Evolutionary conservation across 139 green algal species (phyloP).

Genomic region (Spirogloea muscicola): DNA sequence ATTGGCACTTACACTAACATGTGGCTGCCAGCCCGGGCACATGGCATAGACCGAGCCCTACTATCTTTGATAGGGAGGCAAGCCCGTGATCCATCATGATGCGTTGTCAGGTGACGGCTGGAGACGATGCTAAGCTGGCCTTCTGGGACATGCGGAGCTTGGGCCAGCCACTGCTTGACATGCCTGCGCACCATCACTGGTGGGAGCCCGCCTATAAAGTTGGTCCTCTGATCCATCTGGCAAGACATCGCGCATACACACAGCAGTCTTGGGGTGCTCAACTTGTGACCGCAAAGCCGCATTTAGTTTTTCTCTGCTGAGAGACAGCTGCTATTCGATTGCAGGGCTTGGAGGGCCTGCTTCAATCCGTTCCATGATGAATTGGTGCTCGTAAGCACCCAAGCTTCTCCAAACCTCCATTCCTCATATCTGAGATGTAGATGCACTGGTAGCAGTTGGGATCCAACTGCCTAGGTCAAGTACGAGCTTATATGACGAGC

Average conservation of each 20-base stretch:
- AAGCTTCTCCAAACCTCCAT: neutral
- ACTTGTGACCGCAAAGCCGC: neutral
- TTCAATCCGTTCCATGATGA: conserved; percentile 69
- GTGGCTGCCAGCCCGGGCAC: too few relatives aligned
- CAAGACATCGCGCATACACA: neutral
- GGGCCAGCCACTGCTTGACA: conserved; percentile 55
- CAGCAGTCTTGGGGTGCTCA: neutral
- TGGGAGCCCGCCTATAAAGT: neutral
- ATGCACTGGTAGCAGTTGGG: neutral
- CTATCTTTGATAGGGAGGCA: too few relatives aligned
- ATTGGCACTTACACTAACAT: too few relatives aligned
- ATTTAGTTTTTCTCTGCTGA: neutral
- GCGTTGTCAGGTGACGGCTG: conserved; percentile 45
- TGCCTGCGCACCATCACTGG: conserved; percentile 75
- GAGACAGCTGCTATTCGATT: neutral
- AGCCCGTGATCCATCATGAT: too few relatives aligned
- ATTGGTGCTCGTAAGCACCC: conserved; percentile 58
- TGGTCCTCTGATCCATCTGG: neutral
- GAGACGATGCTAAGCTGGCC: conserved; percentile 75
- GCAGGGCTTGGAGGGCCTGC: conserved; percentile 62
- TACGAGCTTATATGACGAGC: too few relatives aligned
- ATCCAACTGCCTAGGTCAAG: too few relatives aligned
- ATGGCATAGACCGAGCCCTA: too few relatives aligned
- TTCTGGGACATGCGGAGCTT: conserved; percentile 70
- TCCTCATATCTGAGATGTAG: neutral